phyloP scores from a whole-genome alignment of 2,329 filamentous ascomycete species.

The Colletotrichum abscissum region DNA sequence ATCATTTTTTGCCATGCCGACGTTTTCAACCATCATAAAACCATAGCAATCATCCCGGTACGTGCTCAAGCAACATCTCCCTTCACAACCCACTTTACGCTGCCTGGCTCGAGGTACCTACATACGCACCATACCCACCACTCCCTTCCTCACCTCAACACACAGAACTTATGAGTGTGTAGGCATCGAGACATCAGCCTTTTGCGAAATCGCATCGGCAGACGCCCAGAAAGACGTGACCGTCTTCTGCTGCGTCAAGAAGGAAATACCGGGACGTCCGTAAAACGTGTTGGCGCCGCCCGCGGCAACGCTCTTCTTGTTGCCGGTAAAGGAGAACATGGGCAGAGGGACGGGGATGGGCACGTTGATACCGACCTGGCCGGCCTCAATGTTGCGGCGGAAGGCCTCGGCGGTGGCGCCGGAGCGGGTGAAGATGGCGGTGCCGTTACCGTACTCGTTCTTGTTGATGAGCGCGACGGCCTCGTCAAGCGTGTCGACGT shows the following conservation, averaged over 20 bases:
- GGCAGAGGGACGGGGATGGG: conserved; percentile 79
- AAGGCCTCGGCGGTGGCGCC: conserved; percentile 82
- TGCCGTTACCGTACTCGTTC: conserved; percentile 90
- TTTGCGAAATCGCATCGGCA: conserved; percentile 85
- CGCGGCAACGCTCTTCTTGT: conserved; percentile 92
- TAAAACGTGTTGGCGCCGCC: conserved; percentile 96
- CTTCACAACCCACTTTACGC: no score
- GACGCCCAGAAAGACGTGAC: conserved; percentile 92
- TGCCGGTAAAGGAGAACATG: conserved; percentile 79
- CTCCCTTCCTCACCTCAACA: not conserved
- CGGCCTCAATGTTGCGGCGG: conserved; percentile 84
- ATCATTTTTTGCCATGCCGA: no score
- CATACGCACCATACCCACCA: no score
- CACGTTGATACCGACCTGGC: conserved; percentile 88
- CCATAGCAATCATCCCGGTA: no score
- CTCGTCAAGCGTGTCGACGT: conserved; percentile 81
- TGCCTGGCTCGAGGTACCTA: not conserved
- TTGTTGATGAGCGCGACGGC: conserved; percentile 85
- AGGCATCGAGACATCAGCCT: conserved; percentile 92
- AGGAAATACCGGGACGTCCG: conserved; percentile 89
- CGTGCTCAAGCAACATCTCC: no score
- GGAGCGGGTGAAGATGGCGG: conserved; percentile 84
- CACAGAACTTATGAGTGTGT: conserved; percentile 50
- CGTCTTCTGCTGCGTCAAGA: conserved; percentile 98
- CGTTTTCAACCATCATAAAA: no score